Evolutionary conservation across 169 alveolate species (phyloP).

Genomic region (Theileria luwenshuni): DNA sequence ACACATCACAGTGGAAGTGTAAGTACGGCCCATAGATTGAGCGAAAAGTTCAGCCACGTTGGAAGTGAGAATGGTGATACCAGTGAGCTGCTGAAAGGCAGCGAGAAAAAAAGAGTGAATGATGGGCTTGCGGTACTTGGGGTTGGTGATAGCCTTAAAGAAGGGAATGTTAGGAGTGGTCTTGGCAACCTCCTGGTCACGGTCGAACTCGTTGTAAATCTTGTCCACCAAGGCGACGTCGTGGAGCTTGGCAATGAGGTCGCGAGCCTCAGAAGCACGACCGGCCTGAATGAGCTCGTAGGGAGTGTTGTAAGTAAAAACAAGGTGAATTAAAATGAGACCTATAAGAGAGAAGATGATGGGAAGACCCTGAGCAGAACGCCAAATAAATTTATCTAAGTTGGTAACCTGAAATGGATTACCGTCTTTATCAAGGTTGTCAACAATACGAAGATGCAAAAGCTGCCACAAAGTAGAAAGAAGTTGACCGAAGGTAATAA

Average conservation of each 20-base stretch:
- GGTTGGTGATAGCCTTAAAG: constrained; percentile 61
- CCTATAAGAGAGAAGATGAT: constrained; percentile 58
- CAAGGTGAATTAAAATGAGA: constrained; percentile 38
- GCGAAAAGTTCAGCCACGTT: constrained; percentile 79
- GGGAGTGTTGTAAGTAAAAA: constrained; percentile 73
- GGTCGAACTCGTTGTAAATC: constrained; percentile 58
- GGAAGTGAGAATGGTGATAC: constrained; percentile 81
- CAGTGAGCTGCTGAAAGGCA: constrained; percentile 82
- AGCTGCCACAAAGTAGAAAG: constrained; percentile 76
- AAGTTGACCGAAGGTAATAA: constrained; percentile 80
- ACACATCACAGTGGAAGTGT: constrained; percentile 70
- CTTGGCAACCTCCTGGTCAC: constrained; percentile 67
- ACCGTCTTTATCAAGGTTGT: constrained; percentile 9
- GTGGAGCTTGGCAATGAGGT: constrained; percentile 63
- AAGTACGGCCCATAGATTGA: constrained; percentile 60
- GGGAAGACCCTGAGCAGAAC: constrained; percentile 71
- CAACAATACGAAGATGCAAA: constrained; percentile 53
- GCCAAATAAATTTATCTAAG: constrained; percentile 67
- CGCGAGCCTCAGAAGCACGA: constrained; percentile 64
- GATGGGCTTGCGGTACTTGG: constrained; percentile 73
- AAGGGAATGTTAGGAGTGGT: constrained; percentile 54
- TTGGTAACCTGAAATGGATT: constrained; percentile 4
- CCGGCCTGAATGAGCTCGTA: constrained; percentile 69
- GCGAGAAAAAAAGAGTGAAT: constrained; percentile 75
- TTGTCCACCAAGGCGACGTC: constrained; percentile 68